Base-by-base conservation (phyloP, 495 filamentous ascomycete species). In the Glarea lozoyensis region DNA sequence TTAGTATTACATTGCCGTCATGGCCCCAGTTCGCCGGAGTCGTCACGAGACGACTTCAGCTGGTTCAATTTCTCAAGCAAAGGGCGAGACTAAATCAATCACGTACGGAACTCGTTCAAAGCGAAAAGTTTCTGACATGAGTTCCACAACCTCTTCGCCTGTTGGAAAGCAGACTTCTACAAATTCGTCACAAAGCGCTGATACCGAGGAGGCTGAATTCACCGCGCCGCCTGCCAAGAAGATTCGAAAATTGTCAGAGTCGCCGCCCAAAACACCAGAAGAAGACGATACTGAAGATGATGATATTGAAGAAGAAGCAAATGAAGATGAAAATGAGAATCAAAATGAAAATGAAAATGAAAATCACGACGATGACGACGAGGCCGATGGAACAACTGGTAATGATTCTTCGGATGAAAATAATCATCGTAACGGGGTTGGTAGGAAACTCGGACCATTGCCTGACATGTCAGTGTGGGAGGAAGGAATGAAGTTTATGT, bases 61-160 rank as follows among this genome's bases (percentile, higher is more conserved):
- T 40, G 45, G 45, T 22, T 29, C n/a, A 16, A 15, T 30, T 40
- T 38, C 38, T 22, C 38, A 18, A 19, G 21, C 31, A 0, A 25
- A 42, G 17, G 22, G 39, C 19, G 39, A 42, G 13, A 25, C 39
- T 10, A 42, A 37, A 12, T 23, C 38, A 13, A 12, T 24, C 6
- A 46, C 19, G 4, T 46, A 46, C 21, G 43, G 43, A 21, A 46
- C 43, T n/a, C 42, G 45, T 37, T 48, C 45, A 16, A 49, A 49
- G 40, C 40, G 46, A 12, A 49, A 43, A 34, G 33, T 12, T 3
- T 30, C 39, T 10, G 39, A 42, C 6, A 30, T 42, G 15, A 42
- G 10, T 31, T 30, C 24, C 13, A 30, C 39, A 18, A 11, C 16
- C 10, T 12, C 22, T 16, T 31, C 39, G n/a, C 19, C 25, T 2